These are phyloP conservation scores for Sodiomyces alkalinus DNA, from an alignment of 2,329 filamentous ascomycete genomes.

Conservation along the genomic window DNA sequence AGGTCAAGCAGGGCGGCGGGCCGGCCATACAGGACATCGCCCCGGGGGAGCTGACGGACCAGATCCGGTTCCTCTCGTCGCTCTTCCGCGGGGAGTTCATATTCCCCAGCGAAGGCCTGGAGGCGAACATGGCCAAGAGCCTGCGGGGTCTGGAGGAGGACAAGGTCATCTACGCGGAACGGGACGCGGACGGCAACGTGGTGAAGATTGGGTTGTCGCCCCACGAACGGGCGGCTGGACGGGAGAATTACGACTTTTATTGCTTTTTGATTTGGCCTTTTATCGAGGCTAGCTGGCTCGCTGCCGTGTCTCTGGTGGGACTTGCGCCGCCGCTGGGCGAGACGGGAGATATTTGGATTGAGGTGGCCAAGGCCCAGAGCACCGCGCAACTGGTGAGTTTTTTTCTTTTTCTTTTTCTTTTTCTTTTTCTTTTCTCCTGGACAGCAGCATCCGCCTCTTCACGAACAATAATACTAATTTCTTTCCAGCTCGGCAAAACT, in stretches of 20 bases:
- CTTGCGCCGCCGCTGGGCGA: slow-evolving; percentile 54
- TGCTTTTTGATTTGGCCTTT: slow-evolving; percentile 99
- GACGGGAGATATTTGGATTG: slow-evolving; percentile 61
- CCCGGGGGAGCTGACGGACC: slow-evolving; percentile 56
- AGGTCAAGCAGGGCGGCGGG: slow-evolving; percentile 81
- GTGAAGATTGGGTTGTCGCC: slow-evolving; percentile 58
- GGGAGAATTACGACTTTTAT: slow-evolving; percentile 97
- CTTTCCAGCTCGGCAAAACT: slow-evolving; percentile 68
- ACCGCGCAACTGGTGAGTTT: slow-evolving; percentile 61
- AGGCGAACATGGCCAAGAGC: slow-evolving; percentile 66
- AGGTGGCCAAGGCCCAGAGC: slow-evolving; percentile 62
- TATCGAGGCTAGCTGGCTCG: slow-evolving; percentile 87
- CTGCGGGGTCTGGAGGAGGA: slow-evolving; percentile 65
- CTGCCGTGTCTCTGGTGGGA: slow-evolving; percentile 75
- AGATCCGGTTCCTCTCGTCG: slow-evolving; percentile 81
- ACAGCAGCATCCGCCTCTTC: neutral
- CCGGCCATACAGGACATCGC: slow-evolving; percentile 64
- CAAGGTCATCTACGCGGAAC: slow-evolving; percentile 54
- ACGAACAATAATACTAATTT: slow-evolving; percentile 8
- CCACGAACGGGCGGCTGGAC: slow-evolving; percentile 58
- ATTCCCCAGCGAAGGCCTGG: slow-evolving; percentile 75
- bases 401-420: neutral
- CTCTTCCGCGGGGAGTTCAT: slow-evolving; percentile 96
- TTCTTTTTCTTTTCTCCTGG: neutral
- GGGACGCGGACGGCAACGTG: slow-evolving; percentile 40